Evolutionary conservation across 208 protist genomes (phyloP).

Genomic region (Leishmania mexicana): DNA sequence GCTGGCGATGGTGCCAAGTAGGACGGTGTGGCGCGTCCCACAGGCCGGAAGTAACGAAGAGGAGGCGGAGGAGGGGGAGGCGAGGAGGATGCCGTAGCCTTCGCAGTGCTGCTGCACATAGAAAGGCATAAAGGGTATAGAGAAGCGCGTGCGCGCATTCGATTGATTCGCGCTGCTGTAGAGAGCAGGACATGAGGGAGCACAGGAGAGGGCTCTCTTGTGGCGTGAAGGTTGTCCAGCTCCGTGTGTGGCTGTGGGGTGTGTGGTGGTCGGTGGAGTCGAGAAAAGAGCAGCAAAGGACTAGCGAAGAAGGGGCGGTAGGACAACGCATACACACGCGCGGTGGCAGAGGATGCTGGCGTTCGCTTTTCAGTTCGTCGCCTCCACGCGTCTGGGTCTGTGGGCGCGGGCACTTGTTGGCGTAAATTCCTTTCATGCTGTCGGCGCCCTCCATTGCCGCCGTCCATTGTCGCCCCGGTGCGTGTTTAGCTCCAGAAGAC

Average conservation of each 20-base stretch:
- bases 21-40: background rate
- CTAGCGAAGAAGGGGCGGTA: conserved; percentile 5
- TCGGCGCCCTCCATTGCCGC: background rate
- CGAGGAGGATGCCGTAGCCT: background rate
- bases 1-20: background rate
- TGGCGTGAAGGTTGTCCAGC: background rate
- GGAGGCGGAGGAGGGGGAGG: background rate
- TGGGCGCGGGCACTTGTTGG: background rate
- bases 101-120: background rate
- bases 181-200: background rate
- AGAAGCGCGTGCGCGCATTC: background rate
- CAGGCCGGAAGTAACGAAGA: background rate
- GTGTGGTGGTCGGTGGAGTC: background rate
- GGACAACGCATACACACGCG: background rate
- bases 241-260: background rate
- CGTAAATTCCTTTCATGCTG: background rate
- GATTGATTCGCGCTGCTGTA: background rate
- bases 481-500: background rate
- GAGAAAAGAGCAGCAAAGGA: background rate
- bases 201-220: background rate
- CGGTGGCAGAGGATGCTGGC: background rate
- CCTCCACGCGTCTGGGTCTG: background rate
- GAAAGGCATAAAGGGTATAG: background rate
- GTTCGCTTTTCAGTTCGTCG: background rate
- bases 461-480: background rate